Evolutionary conservation across 495 filamentous ascomycete genomes (phyloP), one percentile per base, ranked within the genome.

Genomic region (Lindgomyces ingoldianus): DNA sequence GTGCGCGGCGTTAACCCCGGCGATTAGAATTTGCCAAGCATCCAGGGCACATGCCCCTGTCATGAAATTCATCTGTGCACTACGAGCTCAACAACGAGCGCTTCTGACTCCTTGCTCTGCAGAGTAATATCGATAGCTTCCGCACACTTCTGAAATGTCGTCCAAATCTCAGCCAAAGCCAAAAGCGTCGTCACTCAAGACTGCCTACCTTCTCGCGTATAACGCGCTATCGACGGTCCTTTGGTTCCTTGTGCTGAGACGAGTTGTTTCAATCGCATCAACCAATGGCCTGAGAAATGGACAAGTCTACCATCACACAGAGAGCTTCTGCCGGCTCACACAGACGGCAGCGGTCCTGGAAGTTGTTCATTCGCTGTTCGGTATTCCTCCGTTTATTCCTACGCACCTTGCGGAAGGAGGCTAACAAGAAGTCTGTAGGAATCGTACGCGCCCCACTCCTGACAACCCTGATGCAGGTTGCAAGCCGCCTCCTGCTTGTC

Each of bases 401-500:
- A 39, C 51, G 14, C 33, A 29, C 18, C 41, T 26, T 51, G 42
- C n/a, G n/a, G n/a, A n/a, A n/a, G n/a, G n/a, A n/a, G n/a, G 14
- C 33, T 39, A 39, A 39, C 14, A 39, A 39, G 33, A 6, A 14
- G 14, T 39, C 3, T 51, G 9, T 14, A 85, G 89, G 93, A 46
- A 72, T 96, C 65, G 91, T 96, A 57, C 88, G 92, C 66, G 88
- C 92, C 8, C 91, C 93, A 0, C 66, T 97, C 74, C 67, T 85
- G 62, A 98, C 93, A 1, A 96, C 93, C 10, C 74, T 81, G n/a
- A 89, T 96, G 82, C 93, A 98, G 76, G 91, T 97, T 47, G 81
- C 87, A 18, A 86, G 81, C 50, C 89, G 93, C 11, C 79, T 96
- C 59, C 81, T 96, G 47, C 85, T 98, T 46, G 86, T 96, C 50